Evolutionary conservation across 257 asterid species (phyloP).

Genomic region (Solanum corneliomulleri): DNA sequence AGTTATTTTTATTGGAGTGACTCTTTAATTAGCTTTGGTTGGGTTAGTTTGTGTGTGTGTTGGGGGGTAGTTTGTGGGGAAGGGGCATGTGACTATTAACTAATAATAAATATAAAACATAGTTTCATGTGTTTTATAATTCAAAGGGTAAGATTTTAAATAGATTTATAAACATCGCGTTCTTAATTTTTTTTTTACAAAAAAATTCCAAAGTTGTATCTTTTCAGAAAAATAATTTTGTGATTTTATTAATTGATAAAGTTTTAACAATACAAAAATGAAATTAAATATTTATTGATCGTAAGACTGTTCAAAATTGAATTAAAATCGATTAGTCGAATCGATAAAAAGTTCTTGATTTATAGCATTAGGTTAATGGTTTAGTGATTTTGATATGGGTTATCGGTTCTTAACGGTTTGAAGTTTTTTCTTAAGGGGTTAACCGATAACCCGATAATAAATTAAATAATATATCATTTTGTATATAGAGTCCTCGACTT

Average conservation of each 20-base stretch:
- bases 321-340: fast-evolving
- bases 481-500: too few species aligned
- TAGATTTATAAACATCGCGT: background rate
- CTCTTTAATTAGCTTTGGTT: background rate
- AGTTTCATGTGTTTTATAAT: background rate
- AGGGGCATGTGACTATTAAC: background rate
- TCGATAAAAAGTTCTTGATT: too few species aligned
- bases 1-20: too few species aligned
- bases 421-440: too few species aligned
- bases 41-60: background rate
- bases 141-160: background rate
- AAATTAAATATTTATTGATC: background rate
- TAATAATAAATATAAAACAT: background rate
- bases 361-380: too few species aligned
- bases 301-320: too few species aligned
- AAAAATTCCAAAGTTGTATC: background rate
- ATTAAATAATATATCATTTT: too few species aligned
- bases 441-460: too few species aligned
- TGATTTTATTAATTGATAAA: background rate
- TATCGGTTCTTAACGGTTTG: too few species aligned
- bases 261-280: background rate
- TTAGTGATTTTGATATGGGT: too few species aligned
- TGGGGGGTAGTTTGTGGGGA: background rate
- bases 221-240: background rate
- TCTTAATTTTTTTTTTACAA: background rate